A percentile compares a stretch with the other conserved stretches of the same genome.
Conservation (phyloP, 1,139 yeast species). For the Petasospora fabianii region DNA sequence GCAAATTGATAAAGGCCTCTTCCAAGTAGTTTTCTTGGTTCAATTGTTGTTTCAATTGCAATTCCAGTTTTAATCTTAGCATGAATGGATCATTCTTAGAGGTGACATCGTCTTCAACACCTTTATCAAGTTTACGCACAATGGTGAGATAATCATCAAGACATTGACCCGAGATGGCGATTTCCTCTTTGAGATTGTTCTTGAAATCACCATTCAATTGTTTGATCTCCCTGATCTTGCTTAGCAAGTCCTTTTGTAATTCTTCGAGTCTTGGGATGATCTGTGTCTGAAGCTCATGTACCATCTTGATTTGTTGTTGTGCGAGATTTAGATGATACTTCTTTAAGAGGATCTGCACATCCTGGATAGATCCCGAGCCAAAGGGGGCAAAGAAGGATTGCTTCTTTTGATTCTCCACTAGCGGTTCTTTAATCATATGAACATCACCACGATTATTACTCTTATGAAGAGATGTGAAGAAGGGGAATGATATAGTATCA, state of each 20-base stretch:
- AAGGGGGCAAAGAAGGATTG: conserved; percentile 49
- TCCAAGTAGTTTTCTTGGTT: conserved; percentile 66
- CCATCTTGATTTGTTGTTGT: conserved; percentile 43
- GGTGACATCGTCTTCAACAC: conserved; percentile 19
- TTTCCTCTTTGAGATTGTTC: conserved; percentile 48
- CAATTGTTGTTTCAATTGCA: conserved; percentile 65
- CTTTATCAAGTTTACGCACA: conserved; percentile 25
- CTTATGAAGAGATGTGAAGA: conserved; percentile 34
- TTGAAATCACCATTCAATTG: conserved; percentile 45
- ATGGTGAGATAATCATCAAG: conserved; percentile 43
- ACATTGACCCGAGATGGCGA: conserved; percentile 51
- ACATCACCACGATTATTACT: conserved; percentile 9
- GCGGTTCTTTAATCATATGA: conserved; percentile 33
- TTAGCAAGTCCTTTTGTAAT: conserved; percentile 58
- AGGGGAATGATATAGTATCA: conserved; percentile 56
- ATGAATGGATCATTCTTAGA: conserved; percentile 61
- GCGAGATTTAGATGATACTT: conserved; percentile 43
- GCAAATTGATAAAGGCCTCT: conserved; percentile 68
- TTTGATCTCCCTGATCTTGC: conserved; percentile 65
- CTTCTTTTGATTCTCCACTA: conserved; percentile 37
- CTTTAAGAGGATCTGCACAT: conserved; percentile 43
- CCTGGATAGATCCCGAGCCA: conserved; percentile 48
- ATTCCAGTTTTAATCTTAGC: conserved; percentile 58
- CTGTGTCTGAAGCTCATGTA: conserved; percentile 54
- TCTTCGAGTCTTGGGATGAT: conserved; percentile 69